Evolutionary conservation across 257 asterid genomes (phyloP), one percentile per base, ranked within the genome.

Genomic region (Catharanthus roseus): DNA sequence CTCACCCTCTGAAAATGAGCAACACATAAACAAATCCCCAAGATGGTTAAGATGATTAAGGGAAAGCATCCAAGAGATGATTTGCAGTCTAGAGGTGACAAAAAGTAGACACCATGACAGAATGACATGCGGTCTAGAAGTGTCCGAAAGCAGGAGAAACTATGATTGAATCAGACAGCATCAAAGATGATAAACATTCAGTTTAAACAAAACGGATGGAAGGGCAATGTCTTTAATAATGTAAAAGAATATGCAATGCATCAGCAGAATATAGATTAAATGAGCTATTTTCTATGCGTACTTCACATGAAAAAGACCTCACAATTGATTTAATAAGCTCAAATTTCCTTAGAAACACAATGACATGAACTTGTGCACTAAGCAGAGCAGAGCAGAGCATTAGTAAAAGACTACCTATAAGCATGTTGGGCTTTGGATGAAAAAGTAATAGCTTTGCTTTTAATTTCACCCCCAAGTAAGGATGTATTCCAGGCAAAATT

Each of bases 401-500:
- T 11, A 36, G 65, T 12, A 42, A 3, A 2, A 47, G 71, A 55
- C 29, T 85, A 90, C 97, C 97, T 84, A 87, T 39, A 63, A 88
- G 60, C 93, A 82, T 88, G 51, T 79, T 73, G 16, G 91, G 88
- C 83, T 74, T 81, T 4, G 99, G 99, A 80, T 82, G 68, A 76
- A 95, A 95, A 77, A 89, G 85, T 73, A 89, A 73, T 33, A 95
- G 58, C 24, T 74, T 84, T 38, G 92, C 89, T 65, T 80, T 68
- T 71, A 91, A 47, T 74, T 58, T 77, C 77, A 89, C 91, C 10
- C 91, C 89, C 49, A 95, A 76, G 68, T 78, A 84, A 10, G 97
- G 95, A 41, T 78, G 83, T 71, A 84, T 65, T 67, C 99, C 99
- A 0, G 95, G 91, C 5, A 85, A 75, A 75, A 91, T 76, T 82